Evolutionary conservation across 345 rosid species (phyloP).

Genomic region (Clausena lansium): DNA sequence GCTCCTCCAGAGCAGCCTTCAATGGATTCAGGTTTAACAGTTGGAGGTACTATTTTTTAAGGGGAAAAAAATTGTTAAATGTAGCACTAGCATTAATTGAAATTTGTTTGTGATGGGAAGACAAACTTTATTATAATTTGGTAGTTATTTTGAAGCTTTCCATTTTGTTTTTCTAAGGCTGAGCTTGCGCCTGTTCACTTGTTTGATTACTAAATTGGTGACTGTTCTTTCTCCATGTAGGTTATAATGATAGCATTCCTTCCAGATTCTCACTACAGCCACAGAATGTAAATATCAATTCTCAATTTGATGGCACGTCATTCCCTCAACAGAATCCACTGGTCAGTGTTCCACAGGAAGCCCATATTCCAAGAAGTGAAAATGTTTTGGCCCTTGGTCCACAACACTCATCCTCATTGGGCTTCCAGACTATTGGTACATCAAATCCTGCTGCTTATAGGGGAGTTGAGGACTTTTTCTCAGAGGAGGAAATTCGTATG

Average conservation of each 20-base stretch:
- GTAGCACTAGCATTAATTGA: neutral
- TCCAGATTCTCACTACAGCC: conserved; percentile 45
- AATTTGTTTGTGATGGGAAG: neutral
- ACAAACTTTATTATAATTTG: neutral
- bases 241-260: conserved; percentile 45
- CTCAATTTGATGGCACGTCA: conserved; percentile 46
- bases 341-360: conserved; percentile 30
- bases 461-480: conserved; percentile 57
- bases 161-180: neutral
- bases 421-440: conserved; percentile 37
- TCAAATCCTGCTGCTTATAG: conserved; percentile 45
- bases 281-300: conserved; percentile 44
- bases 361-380: conserved; percentile 36
- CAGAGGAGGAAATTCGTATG: conserved; percentile 83
- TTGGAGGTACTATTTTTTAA: conserved; percentile 48
- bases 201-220: conserved; percentile 6
- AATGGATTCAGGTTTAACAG: conserved; percentile 43
- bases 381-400: conserved; percentile 37
- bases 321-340: conserved; percentile 49
- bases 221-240: conserved; percentile 23
- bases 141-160: neutral
- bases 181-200: neutral
- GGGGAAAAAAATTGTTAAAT: neutral
- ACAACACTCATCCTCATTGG: conserved; percentile 39
- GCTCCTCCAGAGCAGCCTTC: conserved; percentile 52